Conservation (phyloP, 352 stramenopile genomes). For the Blastocystis sp. region DNA sequence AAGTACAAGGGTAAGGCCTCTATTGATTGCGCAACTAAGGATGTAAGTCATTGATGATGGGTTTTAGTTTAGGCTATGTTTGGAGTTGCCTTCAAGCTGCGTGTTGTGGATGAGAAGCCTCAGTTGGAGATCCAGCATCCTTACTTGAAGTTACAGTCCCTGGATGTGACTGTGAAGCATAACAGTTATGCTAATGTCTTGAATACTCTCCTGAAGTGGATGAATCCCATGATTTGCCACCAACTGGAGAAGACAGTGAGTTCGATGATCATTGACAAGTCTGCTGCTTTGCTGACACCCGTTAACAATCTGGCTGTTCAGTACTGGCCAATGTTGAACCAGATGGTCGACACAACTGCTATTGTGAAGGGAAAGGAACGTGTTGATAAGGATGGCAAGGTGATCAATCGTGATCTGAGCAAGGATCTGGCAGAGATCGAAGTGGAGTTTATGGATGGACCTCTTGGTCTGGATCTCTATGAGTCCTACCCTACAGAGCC, state of each 20-base stretch:
- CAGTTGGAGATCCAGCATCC: slow-evolving; percentile 53
- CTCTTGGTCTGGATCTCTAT: slow-evolving; percentile 37
- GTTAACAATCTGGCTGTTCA: slow-evolving; percentile 53
- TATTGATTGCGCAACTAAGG: neutral
- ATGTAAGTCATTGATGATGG: neutral
- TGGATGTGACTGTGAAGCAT: slow-evolving; percentile 54
- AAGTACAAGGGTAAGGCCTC: slow-evolving; percentile 44
- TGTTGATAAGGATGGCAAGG: slow-evolving; percentile 44
- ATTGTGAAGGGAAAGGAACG: slow-evolving; percentile 39
- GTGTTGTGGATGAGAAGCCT: slow-evolving; percentile 45
- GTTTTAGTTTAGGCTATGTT: slow-evolving; percentile 15
- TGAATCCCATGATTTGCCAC: slow-evolving; percentile 5
- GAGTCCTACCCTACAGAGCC: slow-evolving; percentile 39
- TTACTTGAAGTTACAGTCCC: slow-evolving; percentile 12
- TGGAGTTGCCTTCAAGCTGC: slow-evolving; percentile 40
- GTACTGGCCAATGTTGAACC: slow-evolving; percentile 59
- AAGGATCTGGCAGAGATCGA: slow-evolving; percentile 48
- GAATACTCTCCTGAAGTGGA: slow-evolving; percentile 52
- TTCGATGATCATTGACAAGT: slow-evolving; percentile 46
- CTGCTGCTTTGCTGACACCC: neutral
- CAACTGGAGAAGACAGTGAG: neutral
- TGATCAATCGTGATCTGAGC: slow-evolving; percentile 40
- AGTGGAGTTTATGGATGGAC: slow-evolving; percentile 54
- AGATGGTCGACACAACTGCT: slow-evolving; percentile 30
- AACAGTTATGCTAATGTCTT: neutral